phyloP scores from a whole-genome alignment of 2,329 filamentous ascomycete genomes.

The Alternaria consortialis region DNA sequence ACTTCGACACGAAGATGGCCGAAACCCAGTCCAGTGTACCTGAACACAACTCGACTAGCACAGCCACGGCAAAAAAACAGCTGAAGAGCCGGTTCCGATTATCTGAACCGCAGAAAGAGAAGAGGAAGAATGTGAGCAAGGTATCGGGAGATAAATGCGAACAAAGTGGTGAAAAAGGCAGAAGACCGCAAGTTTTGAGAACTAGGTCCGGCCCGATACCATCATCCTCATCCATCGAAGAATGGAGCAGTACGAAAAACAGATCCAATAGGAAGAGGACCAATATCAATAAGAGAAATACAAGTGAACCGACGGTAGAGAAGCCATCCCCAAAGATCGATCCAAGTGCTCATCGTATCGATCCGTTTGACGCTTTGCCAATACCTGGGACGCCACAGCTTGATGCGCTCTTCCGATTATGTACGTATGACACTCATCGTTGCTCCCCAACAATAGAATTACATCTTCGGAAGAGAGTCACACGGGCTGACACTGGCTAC shows the following conservation, averaged over 20 bases:
- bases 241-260: neutral
- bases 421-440: constrained; percentile 20
- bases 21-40: constrained; percentile 12
- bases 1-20: constrained; percentile 32
- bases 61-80: constrained; percentile 29
- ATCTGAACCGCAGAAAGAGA: neutral
- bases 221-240: neutral
- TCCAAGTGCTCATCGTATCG: constrained; percentile 26
- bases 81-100: constrained; percentile 37
- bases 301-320: neutral
- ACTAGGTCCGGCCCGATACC: neutral
- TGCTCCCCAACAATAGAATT: too few species aligned
- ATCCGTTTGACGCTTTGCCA: constrained; percentile 38
- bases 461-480: neutral
- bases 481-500: neutral
- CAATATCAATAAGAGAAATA: neutral
- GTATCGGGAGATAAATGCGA: neutral
- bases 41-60: constrained; percentile 31
- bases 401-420: constrained; percentile 33
- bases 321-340: constrained; percentile 13
- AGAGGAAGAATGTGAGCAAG: neutral
- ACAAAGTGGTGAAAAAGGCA: neutral
- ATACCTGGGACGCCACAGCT: constrained; percentile 32
- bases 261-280: too few species aligned
- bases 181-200: neutral